Evolutionary conservation across 257 asterid species (phyloP), one percentile per base, ranked within the genome.

Genomic region (Mentha longifolia): DNA sequence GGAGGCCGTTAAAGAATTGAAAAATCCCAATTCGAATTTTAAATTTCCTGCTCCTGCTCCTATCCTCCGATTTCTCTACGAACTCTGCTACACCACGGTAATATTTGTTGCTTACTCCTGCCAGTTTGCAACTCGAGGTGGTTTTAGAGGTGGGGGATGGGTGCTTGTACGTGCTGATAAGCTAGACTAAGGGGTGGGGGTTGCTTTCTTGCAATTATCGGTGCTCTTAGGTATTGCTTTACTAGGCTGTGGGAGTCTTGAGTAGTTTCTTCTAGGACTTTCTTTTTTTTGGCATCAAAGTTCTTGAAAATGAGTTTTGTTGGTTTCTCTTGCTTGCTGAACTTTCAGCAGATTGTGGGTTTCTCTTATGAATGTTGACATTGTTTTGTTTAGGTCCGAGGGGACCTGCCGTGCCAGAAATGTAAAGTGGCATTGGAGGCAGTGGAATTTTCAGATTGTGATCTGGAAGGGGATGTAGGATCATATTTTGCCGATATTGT

Each of bases 401-500:
- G 99, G 55, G 99, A 92, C 66, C 77, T 95, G 84, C 99, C 95
- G 4, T 79, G 82, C 70, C 97, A 84, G 83, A 95, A 88, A 82
- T 95, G 96, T 70, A 92, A 88, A 87, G 82, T 76, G 62, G 98
- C 92, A 35, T 73, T 95, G 78, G 99, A 95, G 81, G 96, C 98
- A 0, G 93, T 85, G n/a, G 96, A 88, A 70, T 92, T 92, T 72
- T 72, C 61, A 50, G 99, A 92, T 67, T 79, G 84, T 70, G 84
- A 79, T 50, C 86, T 87, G 1, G 96, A 88, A 33, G 96, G 76
- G 67, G 98, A 91, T 76, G 72, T 92, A n/a, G 96, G 97, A 66
- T 95, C 99, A 13, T 83, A 86, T 85, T 87, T 95, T 74, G 99
- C 99, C 17, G 99, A 95, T 85, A 83, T 95, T 80, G 89, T 95